Evolutionary conservation across 164 flowering plant species (phyloP), one percentile per base, ranked within the genome.

Genomic region (Dillenia suffruticosa): DNA sequence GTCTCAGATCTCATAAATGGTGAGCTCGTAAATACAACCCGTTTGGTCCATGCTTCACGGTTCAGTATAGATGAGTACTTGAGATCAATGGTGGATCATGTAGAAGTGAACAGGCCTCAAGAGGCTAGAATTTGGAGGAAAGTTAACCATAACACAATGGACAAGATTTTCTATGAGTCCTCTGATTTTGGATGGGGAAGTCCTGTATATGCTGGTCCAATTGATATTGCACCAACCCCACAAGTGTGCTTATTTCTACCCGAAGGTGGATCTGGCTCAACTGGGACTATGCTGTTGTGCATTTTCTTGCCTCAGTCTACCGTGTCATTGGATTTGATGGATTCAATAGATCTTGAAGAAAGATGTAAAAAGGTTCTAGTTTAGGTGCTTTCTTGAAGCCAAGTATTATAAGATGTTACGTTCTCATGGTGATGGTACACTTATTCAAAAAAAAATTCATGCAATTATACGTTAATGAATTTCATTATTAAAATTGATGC

Each of bases 101-200:
- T 90, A 9, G 89, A 85, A 48, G 63, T 81, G 15, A 64, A 78
- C 15, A 76, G 96, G 74, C 97, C 97, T 0, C 74, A 46, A 46
- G 22, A 76, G 74, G 75, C 81, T 88, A 12, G 96, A 90, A 54
- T 85, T 90, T 56, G 96, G 84, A 15, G 94, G 97, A 44, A 90
- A 90, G 60, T 62, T 93, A 63, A 79, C 85, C 2, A 89, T 93
- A 54, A 90, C 98, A 0, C 95, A 88, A 57, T 92, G 98, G 98
- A 90, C 97, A 2, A 71, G 96, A 57, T 90, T 92, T 54, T 77
- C 85, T 0, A 90, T 44, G 89, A 88, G 54, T 72, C 77, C 46
- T 84, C 93, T 0, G 97, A 88, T 76, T 92, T 92, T 64, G 97
- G 98, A 2, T 85, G 89, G 90, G 96, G 96, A 14, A 68, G 61